phyloP scores from a whole-genome alignment of 2,329 filamentous ascomycete genomes.

The Lecanicillium sp. region DNA sequence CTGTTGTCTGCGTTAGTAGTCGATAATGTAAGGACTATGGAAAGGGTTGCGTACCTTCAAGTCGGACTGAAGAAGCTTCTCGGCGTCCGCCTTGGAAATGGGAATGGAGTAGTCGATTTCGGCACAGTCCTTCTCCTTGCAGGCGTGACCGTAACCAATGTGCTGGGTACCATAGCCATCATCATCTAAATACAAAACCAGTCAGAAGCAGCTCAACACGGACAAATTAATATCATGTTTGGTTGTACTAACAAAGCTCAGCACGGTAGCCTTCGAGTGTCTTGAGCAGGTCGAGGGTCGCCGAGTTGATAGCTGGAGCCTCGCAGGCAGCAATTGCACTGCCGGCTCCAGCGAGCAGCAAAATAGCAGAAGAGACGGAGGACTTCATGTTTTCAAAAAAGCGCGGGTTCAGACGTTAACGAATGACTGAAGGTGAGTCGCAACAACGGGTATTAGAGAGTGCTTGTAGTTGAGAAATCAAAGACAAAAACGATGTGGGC shows the following conservation, averaged over 20 bases:
- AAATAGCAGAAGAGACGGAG: no score
- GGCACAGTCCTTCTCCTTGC: constrained; percentile 29
- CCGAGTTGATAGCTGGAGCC: constrained; percentile 9
- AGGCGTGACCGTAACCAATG: constrained; percentile 44
- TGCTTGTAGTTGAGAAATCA: no score
- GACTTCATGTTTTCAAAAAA: no score
- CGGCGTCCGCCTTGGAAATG: constrained; percentile 30
- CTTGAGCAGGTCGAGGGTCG: constrained; percentile 4
- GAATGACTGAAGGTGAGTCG: no score
- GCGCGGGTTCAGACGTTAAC: no score
- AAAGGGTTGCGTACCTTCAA: constrained; percentile 14
- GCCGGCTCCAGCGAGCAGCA: no score
- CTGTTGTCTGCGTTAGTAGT: not conserved
- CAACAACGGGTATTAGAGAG: no score
- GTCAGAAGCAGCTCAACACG: not conserved
- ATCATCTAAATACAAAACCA: constrained; percentile 10
- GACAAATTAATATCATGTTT: not conserved
- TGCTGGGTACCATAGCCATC: constrained; percentile 40
- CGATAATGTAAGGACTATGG: not conserved
- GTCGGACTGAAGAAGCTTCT: constrained; percentile 31
- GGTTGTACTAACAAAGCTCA: constrained; percentile 8
- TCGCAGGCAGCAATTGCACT: constrained; percentile 7
- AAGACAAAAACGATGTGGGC: no score
- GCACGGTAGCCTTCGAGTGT: constrained; percentile 7
- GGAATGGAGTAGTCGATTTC: constrained; percentile 40